A percentile compares a stretch with the other conserved stretches of the same genome.
Evolutionary conservation across 2,329 filamentous ascomycete genomes (phyloP).

Genomic region (Diaporthe velutina): DNA sequence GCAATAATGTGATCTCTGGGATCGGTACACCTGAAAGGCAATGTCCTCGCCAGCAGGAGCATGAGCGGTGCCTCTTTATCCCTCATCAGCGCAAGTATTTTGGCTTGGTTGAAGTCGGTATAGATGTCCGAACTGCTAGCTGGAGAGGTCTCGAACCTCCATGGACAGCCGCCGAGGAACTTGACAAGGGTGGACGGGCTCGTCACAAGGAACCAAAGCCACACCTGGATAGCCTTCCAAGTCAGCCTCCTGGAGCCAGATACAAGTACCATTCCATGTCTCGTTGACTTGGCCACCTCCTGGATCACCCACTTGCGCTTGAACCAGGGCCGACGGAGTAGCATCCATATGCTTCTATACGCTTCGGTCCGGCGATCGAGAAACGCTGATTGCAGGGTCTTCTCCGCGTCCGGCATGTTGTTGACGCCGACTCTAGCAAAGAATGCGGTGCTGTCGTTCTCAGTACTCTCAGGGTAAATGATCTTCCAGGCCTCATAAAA

Average conservation of each 20-base stretch:
- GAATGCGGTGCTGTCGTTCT: no score
- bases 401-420: not conserved
- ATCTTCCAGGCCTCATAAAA: not conserved
- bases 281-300: not conserved
- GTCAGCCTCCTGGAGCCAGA: not conserved
- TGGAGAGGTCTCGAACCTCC: not conserved
- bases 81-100: not conserved
- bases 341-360: not conserved
- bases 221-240: not conserved
- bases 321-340: not conserved
- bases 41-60: not conserved
- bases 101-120: not conserved
- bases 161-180: not conserved
- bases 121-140: not conserved
- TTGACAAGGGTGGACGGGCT: not conserved
- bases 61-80: not conserved
- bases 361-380: not conserved
- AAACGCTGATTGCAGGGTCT: not conserved
- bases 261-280: not conserved
- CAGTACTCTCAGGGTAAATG: not conserved
- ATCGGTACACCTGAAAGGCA: not conserved
- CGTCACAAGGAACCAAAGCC: not conserved
- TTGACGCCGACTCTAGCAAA: not conserved
- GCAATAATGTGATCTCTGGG: not conserved
- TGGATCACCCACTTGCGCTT: constrained; percentile 7